These are phyloP conservation scores for Arachis hypogaea DNA, from an alignment of 306 rosid species.

Conservation along the genomic window DNA sequence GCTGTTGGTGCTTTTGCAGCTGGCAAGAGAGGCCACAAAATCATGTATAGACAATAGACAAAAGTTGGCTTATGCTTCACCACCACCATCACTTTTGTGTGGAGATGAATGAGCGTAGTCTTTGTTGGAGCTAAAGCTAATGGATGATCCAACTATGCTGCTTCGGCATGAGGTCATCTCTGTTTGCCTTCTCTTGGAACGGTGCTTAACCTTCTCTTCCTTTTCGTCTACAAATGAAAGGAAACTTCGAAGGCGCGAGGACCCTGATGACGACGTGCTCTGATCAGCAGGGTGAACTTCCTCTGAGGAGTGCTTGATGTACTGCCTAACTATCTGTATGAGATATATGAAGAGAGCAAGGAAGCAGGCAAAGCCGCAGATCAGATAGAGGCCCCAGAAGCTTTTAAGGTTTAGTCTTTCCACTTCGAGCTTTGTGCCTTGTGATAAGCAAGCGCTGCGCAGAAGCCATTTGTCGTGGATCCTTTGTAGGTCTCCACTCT, in stretches of 20 bases:
- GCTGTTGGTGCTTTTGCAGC: not conserved
- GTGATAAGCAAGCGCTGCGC: conserved; percentile 75
- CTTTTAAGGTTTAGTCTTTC: conserved; percentile 77
- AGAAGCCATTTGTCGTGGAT: conserved; percentile 96
- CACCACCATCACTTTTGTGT: conserved; percentile 29
- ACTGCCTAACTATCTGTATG: conserved; percentile 58
- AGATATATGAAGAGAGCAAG: conserved; percentile 64
- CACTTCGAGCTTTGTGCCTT: conserved; percentile 62
- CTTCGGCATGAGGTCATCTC: conserved; percentile 58
- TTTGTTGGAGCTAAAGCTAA: conserved; percentile 37
- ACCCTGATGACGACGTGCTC: conserved; percentile 41
- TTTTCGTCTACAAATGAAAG: conserved; percentile 75
- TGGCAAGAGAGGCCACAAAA: not conserved
- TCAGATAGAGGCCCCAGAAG: conserved; percentile 81
- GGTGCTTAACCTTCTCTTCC: conserved; percentile 55
- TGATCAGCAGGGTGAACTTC: conserved; percentile 36
- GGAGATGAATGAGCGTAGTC: conserved; percentile 31
- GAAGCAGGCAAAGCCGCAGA: conserved; percentile 73
- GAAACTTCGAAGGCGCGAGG: conserved; percentile 60
- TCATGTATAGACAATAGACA: not conserved
- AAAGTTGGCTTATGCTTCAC: conserved; percentile 22
- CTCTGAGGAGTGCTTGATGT: conserved; percentile 48
- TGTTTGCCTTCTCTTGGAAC: conserved; percentile 62
- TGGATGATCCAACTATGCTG: conserved; percentile 43
- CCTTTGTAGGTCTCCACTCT: conserved; percentile 85